These are phyloP conservation scores for Chamaecrista fasciculata DNA, from an alignment of 306 rosid species.

Conservation along the genomic window DNA sequence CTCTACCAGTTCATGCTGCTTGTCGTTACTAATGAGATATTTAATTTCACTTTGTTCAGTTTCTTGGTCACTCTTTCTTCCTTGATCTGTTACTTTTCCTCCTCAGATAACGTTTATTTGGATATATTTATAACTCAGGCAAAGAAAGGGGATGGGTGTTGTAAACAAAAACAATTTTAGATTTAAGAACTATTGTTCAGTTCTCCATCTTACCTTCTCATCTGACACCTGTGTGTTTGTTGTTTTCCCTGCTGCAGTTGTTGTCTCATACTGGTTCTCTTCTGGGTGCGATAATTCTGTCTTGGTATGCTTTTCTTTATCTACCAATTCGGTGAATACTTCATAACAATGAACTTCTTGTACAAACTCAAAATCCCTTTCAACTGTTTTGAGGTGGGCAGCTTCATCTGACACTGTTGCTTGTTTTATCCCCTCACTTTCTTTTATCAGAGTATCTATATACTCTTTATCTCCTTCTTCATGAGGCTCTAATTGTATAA, in stretches of 20 bases:
- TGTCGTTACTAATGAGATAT: background rate
- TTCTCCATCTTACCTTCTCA: background rate
- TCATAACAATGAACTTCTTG: background rate
- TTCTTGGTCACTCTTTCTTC: background rate
- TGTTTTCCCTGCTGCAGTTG: background rate
- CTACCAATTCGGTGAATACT: background rate
- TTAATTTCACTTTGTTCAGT: background rate
- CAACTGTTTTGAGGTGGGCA: background rate
- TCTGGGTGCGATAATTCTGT: background rate
- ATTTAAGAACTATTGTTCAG: background rate
- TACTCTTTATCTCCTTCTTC: background rate
- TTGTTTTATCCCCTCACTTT: background rate
- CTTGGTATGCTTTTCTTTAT: background rate
- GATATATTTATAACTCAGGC: background rate
- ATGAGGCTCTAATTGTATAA: background rate
- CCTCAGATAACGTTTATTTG: background rate
- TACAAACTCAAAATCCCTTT: background rate
- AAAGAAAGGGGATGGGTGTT: background rate
- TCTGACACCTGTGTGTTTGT: background rate
- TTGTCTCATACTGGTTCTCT: background rate
- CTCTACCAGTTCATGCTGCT: constrained; percentile 2
- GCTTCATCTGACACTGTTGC: background rate
- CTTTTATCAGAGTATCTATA: background rate
- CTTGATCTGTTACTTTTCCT: background rate
- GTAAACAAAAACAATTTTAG: background rate